Evolutionary conservation across 495 filamentous ascomycete species (phyloP).

Genomic region (Penicillium simplicissimum): DNA sequence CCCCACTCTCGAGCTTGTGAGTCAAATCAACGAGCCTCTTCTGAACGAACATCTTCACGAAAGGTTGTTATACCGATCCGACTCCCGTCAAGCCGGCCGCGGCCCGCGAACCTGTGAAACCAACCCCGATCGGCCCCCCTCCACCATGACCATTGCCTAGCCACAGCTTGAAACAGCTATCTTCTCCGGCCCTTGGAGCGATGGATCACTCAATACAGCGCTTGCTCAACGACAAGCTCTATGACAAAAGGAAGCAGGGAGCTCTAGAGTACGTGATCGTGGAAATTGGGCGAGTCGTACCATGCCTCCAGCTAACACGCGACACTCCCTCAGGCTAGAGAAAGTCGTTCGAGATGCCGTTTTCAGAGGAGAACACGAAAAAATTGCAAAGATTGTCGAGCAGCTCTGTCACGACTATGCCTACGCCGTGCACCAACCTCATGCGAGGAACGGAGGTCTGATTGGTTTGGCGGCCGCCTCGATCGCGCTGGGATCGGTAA

Average conservation of each 20-base stretch:
- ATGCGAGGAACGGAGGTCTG: conserved; percentile 93
- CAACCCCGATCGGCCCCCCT: conserved; percentile 13
- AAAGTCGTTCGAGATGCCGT: conserved; percentile 85
- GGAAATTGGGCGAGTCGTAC: not conserved
- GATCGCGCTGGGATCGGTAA: conserved; percentile 89
- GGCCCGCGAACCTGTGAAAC: conserved; percentile 14
- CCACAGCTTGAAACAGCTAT: conserved; percentile 29
- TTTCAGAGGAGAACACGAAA: conserved; percentile 70
- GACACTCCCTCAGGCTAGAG: conserved; percentile 65
- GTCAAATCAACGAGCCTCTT: not conserved
- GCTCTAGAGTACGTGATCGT: conserved; percentile 80
- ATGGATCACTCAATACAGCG: conserved; percentile 93
- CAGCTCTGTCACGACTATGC: conserved; percentile 98
- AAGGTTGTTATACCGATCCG: not conserved
- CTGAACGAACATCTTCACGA: not conserved
- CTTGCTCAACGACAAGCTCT: conserved; percentile 94
- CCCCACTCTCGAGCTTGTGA: conserved; percentile 15
- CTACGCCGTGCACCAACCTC: conserved; percentile 95
- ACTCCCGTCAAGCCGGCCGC: not conserved
- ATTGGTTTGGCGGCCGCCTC: conserved; percentile 96
- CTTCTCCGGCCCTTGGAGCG: conserved; percentile 28
- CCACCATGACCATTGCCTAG: conserved; percentile 41
- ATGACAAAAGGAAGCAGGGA: conserved; percentile 94
- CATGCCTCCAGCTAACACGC: conserved; percentile 13
- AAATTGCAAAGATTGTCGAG: conserved; percentile 81